Evolutionary conservation across 306 rosid genomes (phyloP), one percentile per base, ranked within the genome.

Genomic region (Rosa chinensis): DNA sequence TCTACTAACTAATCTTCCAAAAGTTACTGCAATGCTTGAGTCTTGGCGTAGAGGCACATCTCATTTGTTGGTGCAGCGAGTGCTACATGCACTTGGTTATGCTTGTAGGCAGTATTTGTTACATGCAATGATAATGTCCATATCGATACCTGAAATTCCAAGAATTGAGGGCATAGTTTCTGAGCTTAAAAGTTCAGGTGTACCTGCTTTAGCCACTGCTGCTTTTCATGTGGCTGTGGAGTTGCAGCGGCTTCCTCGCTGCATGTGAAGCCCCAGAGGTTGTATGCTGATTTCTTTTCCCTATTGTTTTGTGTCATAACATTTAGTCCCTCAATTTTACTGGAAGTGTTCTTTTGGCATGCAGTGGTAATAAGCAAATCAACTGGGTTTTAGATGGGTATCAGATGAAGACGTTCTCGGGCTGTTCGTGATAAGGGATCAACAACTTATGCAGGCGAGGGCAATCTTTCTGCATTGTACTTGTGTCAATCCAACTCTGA

Each of bases 211-310:
- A 75, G 90, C 91, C 78, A 86, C 81, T 79, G 88, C 91, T 50
- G 97, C 96, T 25, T 88, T 81, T 25, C 82, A 91, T 49, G 98
- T 92, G 56, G 96, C 96, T 61, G 42, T 81, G 84, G 99, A 93
- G 86, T 88, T 95, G 87, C 99, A 95, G 76, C 92, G 98, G 84
- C 84, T 95, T 77, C 99, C 97, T 74, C 97, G 98, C 67, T 92
- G 96, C 87, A 71, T 87, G 81, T 92, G 84, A 90, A 76, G 37
- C 76, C 66, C 80, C 74, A 70, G 35, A 75, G 82, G 87, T 77
- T 67, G 71, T 66, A 43, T 72, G 55, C 62, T 78, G n/a, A 35
- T 70, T 75, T 72, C 79, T 59, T 73, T 44, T 49, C 59, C 73
- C 35, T 18, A 4, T 50, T 3, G 6, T 70, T 77, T 67, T 75